Percentiles rank a stretch among this genome's conserved stretches.
Conservation (phyloP, 2,329 filamentous ascomycete genomes). For the Aciculosporium take region DNA sequence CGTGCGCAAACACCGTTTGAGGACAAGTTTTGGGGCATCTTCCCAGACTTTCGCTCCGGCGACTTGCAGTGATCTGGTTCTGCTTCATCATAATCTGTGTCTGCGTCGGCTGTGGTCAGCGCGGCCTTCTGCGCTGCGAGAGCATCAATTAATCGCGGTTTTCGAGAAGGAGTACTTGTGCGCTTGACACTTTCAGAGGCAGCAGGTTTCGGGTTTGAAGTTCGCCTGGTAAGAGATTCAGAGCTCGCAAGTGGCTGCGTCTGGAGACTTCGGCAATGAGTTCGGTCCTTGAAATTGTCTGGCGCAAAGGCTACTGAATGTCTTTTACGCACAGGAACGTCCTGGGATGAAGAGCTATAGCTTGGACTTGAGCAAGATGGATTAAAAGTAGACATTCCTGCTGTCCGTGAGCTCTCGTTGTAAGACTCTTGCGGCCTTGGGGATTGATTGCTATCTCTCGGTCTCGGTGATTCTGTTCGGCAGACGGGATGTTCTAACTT, state of each 20-base stretch:
- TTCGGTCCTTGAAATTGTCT: neutral
- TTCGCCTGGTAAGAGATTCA: neutral
- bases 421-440: neutral
- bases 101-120: neutral
- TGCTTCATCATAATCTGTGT: neutral
- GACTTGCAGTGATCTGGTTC: neutral
- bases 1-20: conserved; percentile 10
- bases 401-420: neutral
- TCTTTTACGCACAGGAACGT: conserved; percentile 1
- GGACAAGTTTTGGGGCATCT: neutral
- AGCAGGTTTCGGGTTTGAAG: neutral
- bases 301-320: conserved; percentile 2
- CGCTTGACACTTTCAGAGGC: neutral
- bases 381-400: neutral
- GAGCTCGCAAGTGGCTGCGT: neutral
- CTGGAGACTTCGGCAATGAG: neutral
- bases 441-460: neutral
- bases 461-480: neutral
- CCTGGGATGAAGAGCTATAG: neutral
- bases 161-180: conserved; percentile 1
- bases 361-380: neutral
- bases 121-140: conserved; percentile 7
- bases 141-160: conserved; percentile 9
- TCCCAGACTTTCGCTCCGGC: neutral
- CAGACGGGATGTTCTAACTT: neutral